These are phyloP conservation scores for Apiospora kogelbergensis DNA, from an alignment of 2,329 filamentous ascomycete genomes.

Conservation along the genomic window DNA sequence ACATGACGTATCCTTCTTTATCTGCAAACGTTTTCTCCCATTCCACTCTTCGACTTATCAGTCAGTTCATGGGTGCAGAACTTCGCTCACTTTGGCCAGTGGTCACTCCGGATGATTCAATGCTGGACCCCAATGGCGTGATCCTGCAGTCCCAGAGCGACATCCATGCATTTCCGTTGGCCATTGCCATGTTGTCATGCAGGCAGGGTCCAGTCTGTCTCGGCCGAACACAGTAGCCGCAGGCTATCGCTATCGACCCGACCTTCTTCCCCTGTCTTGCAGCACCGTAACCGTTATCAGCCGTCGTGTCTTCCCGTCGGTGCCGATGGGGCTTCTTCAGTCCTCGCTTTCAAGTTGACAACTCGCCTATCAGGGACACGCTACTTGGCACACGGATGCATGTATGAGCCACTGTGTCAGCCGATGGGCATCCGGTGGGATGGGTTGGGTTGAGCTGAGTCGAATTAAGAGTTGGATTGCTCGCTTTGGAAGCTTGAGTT, in stretches of 20 bases:
- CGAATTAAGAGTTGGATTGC: background rate
- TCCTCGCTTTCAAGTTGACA: background rate
- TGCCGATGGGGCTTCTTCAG: background rate
- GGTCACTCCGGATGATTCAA: background rate
- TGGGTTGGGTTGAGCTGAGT: background rate
- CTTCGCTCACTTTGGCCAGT: too few relatives aligned
- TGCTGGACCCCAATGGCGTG: background rate
- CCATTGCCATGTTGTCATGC: background rate
- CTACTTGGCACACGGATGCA: too few relatives aligned
- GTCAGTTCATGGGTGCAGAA: too few relatives aligned
- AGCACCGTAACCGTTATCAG: background rate
- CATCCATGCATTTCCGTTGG: background rate
- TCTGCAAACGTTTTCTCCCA: background rate
- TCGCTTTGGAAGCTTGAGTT: background rate
- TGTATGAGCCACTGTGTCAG: background rate
- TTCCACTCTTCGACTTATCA: background rate
- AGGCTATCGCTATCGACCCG: conserved; percentile 1
- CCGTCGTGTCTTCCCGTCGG: background rate
- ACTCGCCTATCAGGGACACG: background rate
- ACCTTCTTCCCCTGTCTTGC: background rate
- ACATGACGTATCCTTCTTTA: conserved; percentile 4
- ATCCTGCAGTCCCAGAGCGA: background rate
- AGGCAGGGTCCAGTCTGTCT: conserved; percentile 1
- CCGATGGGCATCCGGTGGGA: background rate
- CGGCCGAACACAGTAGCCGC: background rate